phyloP scores from a whole-genome alignment of 176 grass and related monocot genomes.

The Oropetium thomaeum region DNA sequence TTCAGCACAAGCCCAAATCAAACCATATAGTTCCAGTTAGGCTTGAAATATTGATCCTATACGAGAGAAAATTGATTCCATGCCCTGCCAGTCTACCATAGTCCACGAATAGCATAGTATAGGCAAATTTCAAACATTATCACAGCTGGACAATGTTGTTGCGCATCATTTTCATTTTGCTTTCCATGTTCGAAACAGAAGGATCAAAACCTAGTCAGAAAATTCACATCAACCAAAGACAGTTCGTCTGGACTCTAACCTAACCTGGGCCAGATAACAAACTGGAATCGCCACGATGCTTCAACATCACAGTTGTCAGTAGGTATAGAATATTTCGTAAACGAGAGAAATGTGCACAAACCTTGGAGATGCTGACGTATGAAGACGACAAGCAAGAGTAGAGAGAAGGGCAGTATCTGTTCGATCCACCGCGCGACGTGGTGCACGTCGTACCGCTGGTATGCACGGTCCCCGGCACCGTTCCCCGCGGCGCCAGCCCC shows the following conservation, averaged over 20 bases:
- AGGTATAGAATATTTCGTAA: not conserved
- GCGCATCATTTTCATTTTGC: not conserved
- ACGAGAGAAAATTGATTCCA: not conserved
- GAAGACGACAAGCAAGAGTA: slow-evolving; percentile 94
- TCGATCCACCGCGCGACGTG: slow-evolving; percentile 92
- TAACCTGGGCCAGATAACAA: not conserved
- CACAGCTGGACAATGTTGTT: not conserved
- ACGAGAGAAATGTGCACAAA: slow-evolving; percentile 30
- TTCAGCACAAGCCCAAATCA: not conserved
- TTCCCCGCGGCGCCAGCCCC: slow-evolving; percentile 30
- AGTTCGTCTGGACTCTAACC: not conserved
- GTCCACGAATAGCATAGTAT: not conserved
- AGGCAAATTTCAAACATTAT: slow-evolving; percentile 7
- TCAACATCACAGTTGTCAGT: not conserved
- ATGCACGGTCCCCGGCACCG: slow-evolving; percentile 53
- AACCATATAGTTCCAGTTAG: not conserved
- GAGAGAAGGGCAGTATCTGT: slow-evolving; percentile 92
- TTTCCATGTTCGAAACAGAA: not conserved
- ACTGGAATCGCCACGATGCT: not conserved
- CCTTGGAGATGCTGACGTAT: slow-evolving; percentile 98
- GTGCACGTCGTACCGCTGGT: slow-evolving; percentile 94
- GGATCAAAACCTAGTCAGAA: not conserved
- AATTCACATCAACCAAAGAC: not conserved
- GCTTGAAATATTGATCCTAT: not conserved
- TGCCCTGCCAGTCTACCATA: not conserved